phyloP scores from a whole-genome alignment of 2,329 filamentous ascomycete genomes.

The Stachybotrys elegans region DNA sequence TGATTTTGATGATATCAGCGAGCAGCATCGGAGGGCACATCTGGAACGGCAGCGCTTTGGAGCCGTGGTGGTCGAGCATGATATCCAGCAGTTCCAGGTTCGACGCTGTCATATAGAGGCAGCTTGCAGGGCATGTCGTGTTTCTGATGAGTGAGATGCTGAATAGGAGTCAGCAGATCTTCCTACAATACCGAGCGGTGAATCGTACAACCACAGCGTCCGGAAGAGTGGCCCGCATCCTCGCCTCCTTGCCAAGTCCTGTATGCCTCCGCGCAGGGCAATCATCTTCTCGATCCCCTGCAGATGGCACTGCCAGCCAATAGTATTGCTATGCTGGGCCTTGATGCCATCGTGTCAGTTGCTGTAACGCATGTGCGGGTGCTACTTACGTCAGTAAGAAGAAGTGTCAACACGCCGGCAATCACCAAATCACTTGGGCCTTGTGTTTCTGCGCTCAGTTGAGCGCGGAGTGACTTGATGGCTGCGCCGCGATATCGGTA shows the following conservation, averaged over 20 bases:
- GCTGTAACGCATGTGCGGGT: not conserved
- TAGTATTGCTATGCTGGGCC: constrained; percentile 22
- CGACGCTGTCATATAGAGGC: constrained; percentile 17
- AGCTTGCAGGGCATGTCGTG: constrained; percentile 28
- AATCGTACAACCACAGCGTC: constrained; percentile 1
- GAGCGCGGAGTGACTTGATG: constrained; percentile 23
- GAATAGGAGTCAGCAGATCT: constrained; percentile 11
- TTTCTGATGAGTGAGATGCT: constrained; percentile 28
- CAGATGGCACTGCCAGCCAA: constrained; percentile 29
- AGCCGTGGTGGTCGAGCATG: constrained; percentile 15
- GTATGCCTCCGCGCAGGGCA: constrained; percentile 25
- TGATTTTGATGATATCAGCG: constrained; percentile 27
- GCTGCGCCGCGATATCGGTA: constrained; percentile 23
- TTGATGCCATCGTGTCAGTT: constrained; percentile 8
- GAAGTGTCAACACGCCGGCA: constrained; percentile 24
- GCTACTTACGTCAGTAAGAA: constrained; percentile 26
- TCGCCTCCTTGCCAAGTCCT: constrained; percentile 5
- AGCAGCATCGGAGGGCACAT: constrained; percentile 27
- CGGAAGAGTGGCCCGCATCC: constrained; percentile 18
- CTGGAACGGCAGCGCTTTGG: constrained; percentile 15
- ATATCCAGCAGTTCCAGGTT: constrained; percentile 20
- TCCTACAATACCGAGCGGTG: not conserved
- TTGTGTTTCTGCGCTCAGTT: constrained; percentile 14
- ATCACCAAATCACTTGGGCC: constrained; percentile 19
- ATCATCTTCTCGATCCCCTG: constrained; percentile 26